Evolutionary conservation across 352 stramenopile species (phyloP).

Genomic region (Pythium sukuiense): DNA sequence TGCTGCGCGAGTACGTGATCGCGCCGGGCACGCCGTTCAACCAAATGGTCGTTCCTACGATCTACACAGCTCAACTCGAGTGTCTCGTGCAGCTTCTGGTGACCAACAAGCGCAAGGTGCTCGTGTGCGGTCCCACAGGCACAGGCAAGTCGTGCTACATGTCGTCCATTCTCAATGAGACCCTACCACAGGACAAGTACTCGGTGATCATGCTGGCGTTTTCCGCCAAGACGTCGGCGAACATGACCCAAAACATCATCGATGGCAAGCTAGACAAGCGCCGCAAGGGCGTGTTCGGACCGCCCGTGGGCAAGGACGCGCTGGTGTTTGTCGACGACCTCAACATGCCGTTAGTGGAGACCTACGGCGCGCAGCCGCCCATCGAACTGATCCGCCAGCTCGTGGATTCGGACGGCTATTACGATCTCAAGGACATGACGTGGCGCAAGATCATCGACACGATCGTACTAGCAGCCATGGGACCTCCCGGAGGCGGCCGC

Average conservation of each 20-base stretch:
- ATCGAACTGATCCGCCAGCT: constrained; percentile 92
- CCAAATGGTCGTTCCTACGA: constrained; percentile 93
- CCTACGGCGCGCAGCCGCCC: constrained; percentile 91
- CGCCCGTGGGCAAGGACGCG: constrained; percentile 81
- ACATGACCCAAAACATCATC: constrained; percentile 96
- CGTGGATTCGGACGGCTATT: constrained; percentile 90
- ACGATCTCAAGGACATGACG: constrained; percentile 93
- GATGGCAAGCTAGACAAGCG: constrained; percentile 95
- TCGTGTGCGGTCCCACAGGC: constrained; percentile 92
- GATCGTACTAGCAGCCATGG: constrained; percentile 90
- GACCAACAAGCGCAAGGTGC: constrained; percentile 74
- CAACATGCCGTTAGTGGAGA: constrained; percentile 96
- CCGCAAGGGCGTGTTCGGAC: constrained; percentile 90
- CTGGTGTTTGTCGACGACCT: constrained; percentile 94
- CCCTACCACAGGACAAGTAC: constrained; percentile 78
- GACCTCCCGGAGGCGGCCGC: constrained; percentile 86
- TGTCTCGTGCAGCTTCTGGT: constrained; percentile 88
- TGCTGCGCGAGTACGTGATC: constrained; percentile 87
- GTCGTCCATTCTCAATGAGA: constrained; percentile 81
- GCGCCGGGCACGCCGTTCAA: constrained; percentile 84
- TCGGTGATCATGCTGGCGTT: constrained; percentile 91
- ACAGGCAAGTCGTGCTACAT: constrained; percentile 94
- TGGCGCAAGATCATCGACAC: constrained; percentile 92
- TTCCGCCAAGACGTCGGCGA: constrained; percentile 92
- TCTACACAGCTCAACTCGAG: constrained; percentile 91